These are phyloP conservation scores for Fusarium camptoceras DNA, from an alignment of 2,329 filamentous ascomycete genomes.

Conservation along the genomic window DNA sequence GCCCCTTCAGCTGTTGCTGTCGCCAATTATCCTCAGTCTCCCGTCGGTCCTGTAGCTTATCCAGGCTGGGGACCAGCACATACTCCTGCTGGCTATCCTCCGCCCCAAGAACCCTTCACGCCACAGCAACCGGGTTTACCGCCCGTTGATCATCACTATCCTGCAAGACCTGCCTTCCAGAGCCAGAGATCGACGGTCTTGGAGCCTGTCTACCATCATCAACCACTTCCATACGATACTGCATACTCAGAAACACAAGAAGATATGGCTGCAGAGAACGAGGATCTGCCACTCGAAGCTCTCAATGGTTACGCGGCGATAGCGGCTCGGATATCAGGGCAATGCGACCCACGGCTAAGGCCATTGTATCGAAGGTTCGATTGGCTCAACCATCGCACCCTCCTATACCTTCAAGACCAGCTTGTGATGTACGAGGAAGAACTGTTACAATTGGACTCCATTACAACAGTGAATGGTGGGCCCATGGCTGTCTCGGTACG, in stretches of 20 bases:
- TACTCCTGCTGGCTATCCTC: conserved; percentile 28
- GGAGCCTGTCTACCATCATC: background rate
- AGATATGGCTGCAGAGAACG: conserved; percentile 20
- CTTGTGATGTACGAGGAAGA: conserved; percentile 84
- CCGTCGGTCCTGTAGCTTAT: conserved; percentile 11
- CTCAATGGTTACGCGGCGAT: conserved; percentile 72
- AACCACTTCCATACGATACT: conserved; percentile 8
- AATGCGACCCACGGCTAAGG: conserved; percentile 48
- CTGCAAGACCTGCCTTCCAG: conserved; percentile 12
- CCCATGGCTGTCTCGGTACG: conserved; percentile 24
- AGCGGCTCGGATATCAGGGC: conserved; percentile 62
- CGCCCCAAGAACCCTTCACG: conserved; percentile 17
- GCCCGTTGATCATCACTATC: conserved; percentile 17
- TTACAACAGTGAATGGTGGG: conserved; percentile 60
- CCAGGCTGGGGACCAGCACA: conserved; percentile 26
- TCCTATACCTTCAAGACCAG: conserved; percentile 88
- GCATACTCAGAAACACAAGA: conserved; percentile 16
- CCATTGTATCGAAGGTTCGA: conserved; percentile 89
- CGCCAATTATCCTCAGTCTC: conserved; percentile 27
- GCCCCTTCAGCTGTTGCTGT: conserved; percentile 7
- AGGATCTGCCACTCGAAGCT: conserved; percentile 55
- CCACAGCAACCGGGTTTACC: conserved; percentile 13
- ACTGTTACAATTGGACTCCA: conserved; percentile 74
- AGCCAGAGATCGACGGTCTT: conserved; percentile 8
- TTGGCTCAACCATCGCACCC: conserved; percentile 81